Conservation (phyloP, 2,329 filamentous ascomycete species). For the Ophiostoma perfectum region DNA sequence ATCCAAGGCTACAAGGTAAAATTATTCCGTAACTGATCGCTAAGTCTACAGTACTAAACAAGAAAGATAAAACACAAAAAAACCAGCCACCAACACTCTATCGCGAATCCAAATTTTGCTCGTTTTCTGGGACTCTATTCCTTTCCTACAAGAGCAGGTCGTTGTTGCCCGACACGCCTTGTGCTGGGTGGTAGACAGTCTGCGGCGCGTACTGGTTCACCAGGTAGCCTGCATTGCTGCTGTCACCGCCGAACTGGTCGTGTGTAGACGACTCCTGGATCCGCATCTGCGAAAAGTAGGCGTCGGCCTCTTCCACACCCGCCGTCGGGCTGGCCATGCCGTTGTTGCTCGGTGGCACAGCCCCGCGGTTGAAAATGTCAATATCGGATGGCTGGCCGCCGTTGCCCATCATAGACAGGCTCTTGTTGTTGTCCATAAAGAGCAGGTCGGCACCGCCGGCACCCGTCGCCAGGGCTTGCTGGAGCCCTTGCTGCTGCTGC, state of each 20-base stretch:
- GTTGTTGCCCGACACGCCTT: slow-evolving; percentile 59
- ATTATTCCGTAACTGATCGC: neutral
- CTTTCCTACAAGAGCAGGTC: slow-evolving; percentile 55
- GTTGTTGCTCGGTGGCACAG: slow-evolving; percentile 24
- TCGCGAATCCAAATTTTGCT: neutral
- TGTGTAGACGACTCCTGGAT: slow-evolving; percentile 47
- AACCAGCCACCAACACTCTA: neutral
- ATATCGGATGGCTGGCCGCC: slow-evolving; percentile 49
- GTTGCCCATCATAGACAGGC: slow-evolving; percentile 53
- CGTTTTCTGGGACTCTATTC: neutral
- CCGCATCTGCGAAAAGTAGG: slow-evolving; percentile 78
- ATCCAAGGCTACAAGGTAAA: too few species aligned
- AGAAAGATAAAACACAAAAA: neutral
- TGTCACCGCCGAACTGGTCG: slow-evolving; percentile 57
- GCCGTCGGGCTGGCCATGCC: slow-evolving; percentile 58
- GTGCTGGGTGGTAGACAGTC: slow-evolving; percentile 58
- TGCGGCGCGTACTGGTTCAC: slow-evolving; percentile 79
- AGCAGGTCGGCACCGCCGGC: slow-evolving; percentile 27
- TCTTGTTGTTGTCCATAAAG: slow-evolving; percentile 51
- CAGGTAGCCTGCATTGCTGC: slow-evolving; percentile 55
- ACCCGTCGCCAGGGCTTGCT: neutral
- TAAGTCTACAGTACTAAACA: neutral
- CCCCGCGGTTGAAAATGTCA: slow-evolving; percentile 38
- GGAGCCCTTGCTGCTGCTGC: slow-evolving; percentile 19
- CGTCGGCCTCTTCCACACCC: slow-evolving; percentile 78